Evolutionary conservation across 257 asterid species (phyloP).

Genomic region (Gentiana macrophylla): DNA sequence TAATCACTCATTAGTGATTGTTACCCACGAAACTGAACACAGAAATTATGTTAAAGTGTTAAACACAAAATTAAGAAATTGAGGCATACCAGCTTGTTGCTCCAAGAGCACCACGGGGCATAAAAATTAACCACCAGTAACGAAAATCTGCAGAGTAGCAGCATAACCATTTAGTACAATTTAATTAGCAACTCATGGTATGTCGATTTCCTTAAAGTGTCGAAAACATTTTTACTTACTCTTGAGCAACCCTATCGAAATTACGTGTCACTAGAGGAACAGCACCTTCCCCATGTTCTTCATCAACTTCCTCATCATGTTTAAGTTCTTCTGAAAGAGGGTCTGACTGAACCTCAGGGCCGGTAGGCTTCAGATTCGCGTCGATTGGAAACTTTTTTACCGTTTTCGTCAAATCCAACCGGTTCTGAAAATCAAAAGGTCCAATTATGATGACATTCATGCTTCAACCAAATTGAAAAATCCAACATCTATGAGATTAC

Average conservation of each 20-base stretch:
- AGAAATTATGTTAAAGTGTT: not conserved
- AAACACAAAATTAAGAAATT: slow-evolving; percentile 2
- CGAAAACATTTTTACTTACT: slow-evolving; percentile 35
- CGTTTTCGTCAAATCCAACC: slow-evolving; percentile 90
- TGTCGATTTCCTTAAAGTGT: not conserved
- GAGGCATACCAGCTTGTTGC: slow-evolving; percentile 70
- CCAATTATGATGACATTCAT: slow-evolving; percentile 8
- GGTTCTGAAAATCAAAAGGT: slow-evolving; percentile 52
- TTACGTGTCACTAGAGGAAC: slow-evolving; percentile 50
- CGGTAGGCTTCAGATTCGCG: slow-evolving; percentile 64
- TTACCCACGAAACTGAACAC: too few species aligned
- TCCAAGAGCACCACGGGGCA: slow-evolving; percentile 98
- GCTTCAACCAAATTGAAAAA: too few species aligned
- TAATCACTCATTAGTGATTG: not conserved
- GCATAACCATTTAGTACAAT: slow-evolving; percentile 1
- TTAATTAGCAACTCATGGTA: slow-evolving; percentile 4
- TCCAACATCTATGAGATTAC: too few species aligned
- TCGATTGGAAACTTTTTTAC: slow-evolving; percentile 72
- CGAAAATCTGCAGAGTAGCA: slow-evolving; percentile 2
- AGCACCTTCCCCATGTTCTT: slow-evolving; percentile 81
- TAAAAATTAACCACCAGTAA: slow-evolving; percentile 74
- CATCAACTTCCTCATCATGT: slow-evolving; percentile 79
- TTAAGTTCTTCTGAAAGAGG: slow-evolving; percentile 35
- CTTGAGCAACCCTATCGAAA: slow-evolving; percentile 73
- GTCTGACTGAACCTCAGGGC: slow-evolving; percentile 66